Percentiles rank a stretch among this genome's conserved stretches.
These are phyloP conservation scores for Phytopythium oedochilum DNA, from an alignment of 352 stramenopile genomes.

Conservation along the genomic window DNA sequence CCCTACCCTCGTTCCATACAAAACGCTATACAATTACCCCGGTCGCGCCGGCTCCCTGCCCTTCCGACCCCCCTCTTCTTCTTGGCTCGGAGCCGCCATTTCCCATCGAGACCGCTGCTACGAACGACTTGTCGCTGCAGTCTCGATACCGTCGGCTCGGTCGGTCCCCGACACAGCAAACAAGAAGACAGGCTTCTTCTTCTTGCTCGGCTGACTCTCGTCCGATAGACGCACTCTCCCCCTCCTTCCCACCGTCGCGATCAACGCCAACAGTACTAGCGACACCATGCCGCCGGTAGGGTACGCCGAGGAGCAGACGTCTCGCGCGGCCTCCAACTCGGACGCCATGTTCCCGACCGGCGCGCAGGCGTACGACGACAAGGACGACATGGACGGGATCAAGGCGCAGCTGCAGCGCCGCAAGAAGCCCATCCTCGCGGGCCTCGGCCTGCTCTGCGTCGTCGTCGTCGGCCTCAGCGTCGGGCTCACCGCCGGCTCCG, in stretches of 20 bases:
- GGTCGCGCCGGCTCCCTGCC: background rate
- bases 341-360: slow-evolving; percentile 12
- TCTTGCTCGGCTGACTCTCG: background rate
- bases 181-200: background rate
- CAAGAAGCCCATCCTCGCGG: slow-evolving; percentile 69
- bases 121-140: background rate
- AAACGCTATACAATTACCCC: background rate
- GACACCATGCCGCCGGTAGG: slow-evolving; percentile 9
- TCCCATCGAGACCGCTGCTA: slow-evolving; percentile 5
- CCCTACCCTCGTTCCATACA: background rate
- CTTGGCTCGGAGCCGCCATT: too few relatives aligned
- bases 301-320: slow-evolving; percentile 32
- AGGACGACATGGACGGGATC: slow-evolving; percentile 46
- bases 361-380: slow-evolving; percentile 34
- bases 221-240: background rate
- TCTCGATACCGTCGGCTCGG: background rate
- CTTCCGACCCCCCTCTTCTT: background rate
- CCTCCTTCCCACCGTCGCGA: too few relatives aligned
- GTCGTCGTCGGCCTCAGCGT: slow-evolving; percentile 45
- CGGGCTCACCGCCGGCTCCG: slow-evolving; percentile 11
- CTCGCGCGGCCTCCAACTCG: slow-evolving; percentile 29
- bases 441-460: slow-evolving; percentile 45
- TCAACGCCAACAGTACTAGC: too few relatives aligned
- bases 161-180: background rate
- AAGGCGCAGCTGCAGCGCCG: slow-evolving; percentile 29